A percentile compares a stretch with the other conserved stretches of the same genome.
phyloP scores from a whole-genome alignment of 2,329 filamentous ascomycete genomes.

The Parasarocladium wereldwijsianum region DNA sequence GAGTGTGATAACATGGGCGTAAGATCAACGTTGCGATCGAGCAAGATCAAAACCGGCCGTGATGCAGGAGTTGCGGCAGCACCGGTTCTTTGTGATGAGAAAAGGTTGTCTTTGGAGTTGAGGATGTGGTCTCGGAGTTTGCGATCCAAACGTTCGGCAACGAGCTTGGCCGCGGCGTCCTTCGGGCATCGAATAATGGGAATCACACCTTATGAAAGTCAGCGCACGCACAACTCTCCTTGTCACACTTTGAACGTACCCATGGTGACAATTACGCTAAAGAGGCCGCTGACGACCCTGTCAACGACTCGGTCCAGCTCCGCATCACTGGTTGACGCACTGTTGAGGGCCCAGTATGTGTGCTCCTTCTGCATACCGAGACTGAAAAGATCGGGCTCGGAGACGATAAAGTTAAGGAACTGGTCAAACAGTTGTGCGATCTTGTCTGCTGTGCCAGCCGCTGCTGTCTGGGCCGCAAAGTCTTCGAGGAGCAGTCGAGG shows the following conservation, averaged over 20 bases:
- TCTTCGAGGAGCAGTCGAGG: constrained; percentile 84
- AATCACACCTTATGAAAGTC: constrained; percentile 50
- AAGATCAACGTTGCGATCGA: constrained; percentile 89
- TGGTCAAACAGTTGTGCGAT: constrained; percentile 92
- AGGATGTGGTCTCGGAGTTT: constrained; percentile 93
- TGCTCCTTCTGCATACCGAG: constrained; percentile 81
- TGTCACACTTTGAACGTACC: constrained; percentile 32
- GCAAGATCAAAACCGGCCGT: constrained; percentile 78
- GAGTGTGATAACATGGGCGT: constrained; percentile 99
- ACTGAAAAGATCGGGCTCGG: constrained; percentile 89
- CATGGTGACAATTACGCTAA: constrained; percentile 97
- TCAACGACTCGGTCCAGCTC: constrained; percentile 80
- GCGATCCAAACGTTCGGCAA: constrained; percentile 83
- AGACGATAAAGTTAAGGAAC: constrained; percentile 93
- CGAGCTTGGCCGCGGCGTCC: constrained; percentile 83
- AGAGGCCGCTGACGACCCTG: constrained; percentile 87
- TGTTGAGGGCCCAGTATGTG: constrained; percentile 94
- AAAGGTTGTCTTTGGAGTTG: constrained; percentile 95
- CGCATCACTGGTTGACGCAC: constrained; percentile 76
- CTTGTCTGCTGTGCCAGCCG: constrained; percentile 71
- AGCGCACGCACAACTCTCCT: background rate
- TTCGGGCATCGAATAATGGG: constrained; percentile 93
- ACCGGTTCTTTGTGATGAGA: constrained; percentile 53
- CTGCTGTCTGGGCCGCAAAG: constrained; percentile 77
- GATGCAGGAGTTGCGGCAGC: constrained; percentile 51